Evolutionary conservation across 2,329 filamentous ascomycete genomes (phyloP).

Genomic region (Talaromyces atroroseus): DNA sequence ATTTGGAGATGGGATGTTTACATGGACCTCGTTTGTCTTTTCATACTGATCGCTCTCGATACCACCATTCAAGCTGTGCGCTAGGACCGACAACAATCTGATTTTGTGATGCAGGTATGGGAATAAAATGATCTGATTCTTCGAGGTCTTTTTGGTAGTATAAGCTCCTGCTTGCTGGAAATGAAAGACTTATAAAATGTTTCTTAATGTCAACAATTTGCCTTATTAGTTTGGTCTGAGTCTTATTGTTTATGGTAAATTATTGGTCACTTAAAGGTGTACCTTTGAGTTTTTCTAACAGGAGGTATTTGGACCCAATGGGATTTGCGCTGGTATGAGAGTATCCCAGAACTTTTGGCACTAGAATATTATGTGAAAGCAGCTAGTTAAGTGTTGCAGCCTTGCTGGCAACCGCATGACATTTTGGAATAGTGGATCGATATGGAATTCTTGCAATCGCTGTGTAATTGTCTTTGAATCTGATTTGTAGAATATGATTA

Average conservation of each 20-base stretch:
- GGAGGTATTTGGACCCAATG: conserved; percentile 36
- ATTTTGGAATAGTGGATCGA: conserved; percentile 24
- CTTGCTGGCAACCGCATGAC: conserved; percentile 32
- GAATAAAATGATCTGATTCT: conserved; percentile 12
- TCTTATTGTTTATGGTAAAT: conserved; percentile 24
- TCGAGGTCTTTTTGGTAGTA: conserved; percentile 21
- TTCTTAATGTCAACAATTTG: conserved; percentile 22
- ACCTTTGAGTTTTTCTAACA: conserved; percentile 33
- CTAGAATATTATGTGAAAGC: conserved; percentile 27
- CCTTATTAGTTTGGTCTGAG: conserved; percentile 19
- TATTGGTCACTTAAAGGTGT: conserved; percentile 28
- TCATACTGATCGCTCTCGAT: conserved; percentile 18
- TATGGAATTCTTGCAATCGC: conserved; percentile 32
- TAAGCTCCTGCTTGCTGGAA: conserved; percentile 25
- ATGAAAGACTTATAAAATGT: conserved; percentile 18
- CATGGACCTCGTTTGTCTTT: conserved; percentile 22
- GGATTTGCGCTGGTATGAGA: conserved; percentile 28
- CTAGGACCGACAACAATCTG: conserved; percentile 19
- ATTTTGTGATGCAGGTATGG: not conserved
- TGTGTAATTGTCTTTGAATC: conserved; percentile 25
- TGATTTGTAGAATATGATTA: conserved; percentile 31
- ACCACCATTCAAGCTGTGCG: conserved; percentile 23
- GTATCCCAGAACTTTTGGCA: conserved; percentile 34
- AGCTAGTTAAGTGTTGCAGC: conserved; percentile 35
- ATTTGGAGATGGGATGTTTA: conserved; percentile 8